Evolutionary conservation across 805 yeast genomes (phyloP), one percentile per base, ranked within the genome.

Genomic region (Clavispora santaluciae): DNA sequence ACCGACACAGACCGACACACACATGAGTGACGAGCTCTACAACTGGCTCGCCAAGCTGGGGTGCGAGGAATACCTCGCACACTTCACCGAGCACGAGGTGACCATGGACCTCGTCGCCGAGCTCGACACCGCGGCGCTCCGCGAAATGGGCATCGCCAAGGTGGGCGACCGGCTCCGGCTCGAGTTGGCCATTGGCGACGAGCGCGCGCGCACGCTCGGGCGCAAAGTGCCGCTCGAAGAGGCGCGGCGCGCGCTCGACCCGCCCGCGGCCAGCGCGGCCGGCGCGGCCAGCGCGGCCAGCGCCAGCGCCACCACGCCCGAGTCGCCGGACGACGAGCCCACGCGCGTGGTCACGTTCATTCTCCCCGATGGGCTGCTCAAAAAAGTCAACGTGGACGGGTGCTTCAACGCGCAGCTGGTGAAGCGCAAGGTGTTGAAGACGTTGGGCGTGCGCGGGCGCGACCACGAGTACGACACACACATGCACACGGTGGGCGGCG

Each of bases 161-260:
- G 76, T 91, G 12, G 97, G 98, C 1, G 98, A 93, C 59, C 67
- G 96, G 21, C 68, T 91, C 16, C 68, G 83, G 22, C 61, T 91
- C 9, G 78, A 82, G 52, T 66, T 77, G 12, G 81, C 83, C 16
- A 69, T 86, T 3, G 66, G 73, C 22, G 59, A 66, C 31, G 51
- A 79, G 42, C 69, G 75, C 15, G 44, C 39, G 38, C 23, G 40
- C 11, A 13, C 22, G 6, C 39, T 50, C 16, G 36, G 29, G 33
- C 42, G 35, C 20, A 38, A 25, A 17, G 41, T 50, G 6, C 42
- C 51, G 6, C 21, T 50, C 10, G 48, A 42, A 17, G 44, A 49
- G 18, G 25, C 49, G 17, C 38, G 44, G 11, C 35, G 25, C 5
- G 30, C 42, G 13, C 22, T 48, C 22, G 43, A 42, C 12, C 24